Evolutionary conservation across 805 yeast genomes (phyloP).

Genomic region (Candida xyloterini): DNA sequence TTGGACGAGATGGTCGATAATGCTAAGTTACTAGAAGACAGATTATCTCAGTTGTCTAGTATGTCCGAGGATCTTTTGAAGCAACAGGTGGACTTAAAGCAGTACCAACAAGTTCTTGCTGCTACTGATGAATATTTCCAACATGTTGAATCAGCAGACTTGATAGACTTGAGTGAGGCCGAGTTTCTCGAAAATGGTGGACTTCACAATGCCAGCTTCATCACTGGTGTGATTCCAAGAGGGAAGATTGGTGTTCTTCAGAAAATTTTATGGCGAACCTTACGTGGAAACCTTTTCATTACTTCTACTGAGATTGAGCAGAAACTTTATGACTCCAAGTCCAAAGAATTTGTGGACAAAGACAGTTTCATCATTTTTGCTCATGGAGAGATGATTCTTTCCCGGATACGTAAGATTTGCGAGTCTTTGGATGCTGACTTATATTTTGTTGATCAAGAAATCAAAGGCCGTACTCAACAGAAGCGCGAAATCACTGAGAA

Average conservation of each 20-base stretch:
- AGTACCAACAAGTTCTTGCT: conserved; percentile 61
- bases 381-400: conserved; percentile 75
- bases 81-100: conserved; percentile 64
- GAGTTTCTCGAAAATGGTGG: conserved; percentile 39
- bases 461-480: conserved; percentile 37
- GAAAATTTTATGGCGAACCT: conserved; percentile 84
- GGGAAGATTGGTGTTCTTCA: conserved; percentile 68
- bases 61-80: conserved; percentile 62
- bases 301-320: conserved; percentile 71
- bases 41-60: conserved; percentile 67
- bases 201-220: conserved; percentile 43
- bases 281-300: conserved; percentile 87
- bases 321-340: conserved; percentile 59
- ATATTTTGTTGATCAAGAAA: conserved; percentile 53
- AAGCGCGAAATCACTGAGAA: conserved; percentile 45
- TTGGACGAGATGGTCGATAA: conserved; percentile 69
- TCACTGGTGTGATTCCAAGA: conserved; percentile 81
- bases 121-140: conserved; percentile 49
- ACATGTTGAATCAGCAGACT: conserved; percentile 22
- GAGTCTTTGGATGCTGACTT: conserved; percentile 87
- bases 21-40: conserved; percentile 66
- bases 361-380: conserved; percentile 86
- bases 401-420: conserved; percentile 75
- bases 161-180: conserved; percentile 34
- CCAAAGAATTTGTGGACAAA: conserved; percentile 60